Conservation (phyloP, 129 eudicot genomes). For the Smallanthus sonchifolius region DNA sequence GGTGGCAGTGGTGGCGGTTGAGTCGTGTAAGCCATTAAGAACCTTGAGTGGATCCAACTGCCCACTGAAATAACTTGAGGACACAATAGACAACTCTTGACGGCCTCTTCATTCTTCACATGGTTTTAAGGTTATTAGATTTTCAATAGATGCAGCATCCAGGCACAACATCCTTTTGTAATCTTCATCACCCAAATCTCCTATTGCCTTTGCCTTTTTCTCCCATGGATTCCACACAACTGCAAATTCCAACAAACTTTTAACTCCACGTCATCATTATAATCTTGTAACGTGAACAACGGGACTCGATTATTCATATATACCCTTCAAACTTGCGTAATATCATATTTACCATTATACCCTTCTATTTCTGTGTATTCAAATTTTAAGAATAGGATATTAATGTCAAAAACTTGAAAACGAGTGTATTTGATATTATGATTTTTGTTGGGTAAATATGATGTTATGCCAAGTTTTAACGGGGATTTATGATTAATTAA, state of each 20-base stretch:
- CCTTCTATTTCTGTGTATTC: too few species aligned
- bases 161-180: constrained; percentile 75
- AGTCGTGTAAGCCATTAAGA: constrained; percentile 49
- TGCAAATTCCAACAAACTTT: constrained; percentile 20
- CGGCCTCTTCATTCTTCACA: constrained; percentile 86
- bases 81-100: constrained; percentile 66
- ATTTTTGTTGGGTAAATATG: too few species aligned
- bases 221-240: constrained; percentile 97
- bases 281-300: too few species aligned
- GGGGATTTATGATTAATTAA: too few species aligned
- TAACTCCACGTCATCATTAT: neutral
- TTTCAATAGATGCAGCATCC: constrained; percentile 76
- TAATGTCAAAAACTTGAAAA: too few species aligned
- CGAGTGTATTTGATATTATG: too few species aligned
- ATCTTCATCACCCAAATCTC: constrained; percentile 72
- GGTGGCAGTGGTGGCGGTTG: too few species aligned
- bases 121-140: constrained; percentile 63
- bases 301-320: too few species aligned
- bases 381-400: too few species aligned
- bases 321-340: too few species aligned
- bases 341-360: too few species aligned
- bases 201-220: constrained; percentile 72
- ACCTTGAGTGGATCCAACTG: constrained; percentile 78
- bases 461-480: too few species aligned
- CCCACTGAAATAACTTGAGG: constrained; percentile 87